Base-by-base conservation (phyloP, 2,329 filamentous ascomycete species). In the Aspergillus felis region DNA sequence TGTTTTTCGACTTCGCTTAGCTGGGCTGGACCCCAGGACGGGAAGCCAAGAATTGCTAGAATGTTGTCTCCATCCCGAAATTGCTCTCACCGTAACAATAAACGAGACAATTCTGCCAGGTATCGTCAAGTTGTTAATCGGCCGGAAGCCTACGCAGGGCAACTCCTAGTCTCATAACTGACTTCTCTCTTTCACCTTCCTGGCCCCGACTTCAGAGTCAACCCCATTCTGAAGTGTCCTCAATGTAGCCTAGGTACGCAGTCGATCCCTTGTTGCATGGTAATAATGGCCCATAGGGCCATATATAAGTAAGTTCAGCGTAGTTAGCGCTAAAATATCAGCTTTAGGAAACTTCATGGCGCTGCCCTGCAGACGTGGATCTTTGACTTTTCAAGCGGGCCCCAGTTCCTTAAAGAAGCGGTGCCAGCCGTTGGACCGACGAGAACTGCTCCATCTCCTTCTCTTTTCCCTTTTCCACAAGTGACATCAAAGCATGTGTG, bases 41-140 rank as follows among this genome's bases (percentile, higher is more conserved):
- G 51, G 35, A 46, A 28, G 38, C 51, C 51, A 53, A 53, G 51
- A 53, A 53, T 29, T 14, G 29, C 25, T 29, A 17, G 49, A n/a
- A 14, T 38, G 27, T 14, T 20, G 27, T 29, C 20, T 50, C 7
- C n/a, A 14, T 51, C 32, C 14, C 17, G 32, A 17, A 35, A 35
- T 6, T 51, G 12, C 4, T 51, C 32, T 20, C 24, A 24, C 17
- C n/a, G 12, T 28, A 14, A 10, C n/a, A 22, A 6, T 32, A 17
- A 38, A 51, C 12, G 14, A 14, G n/a, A 51, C 14, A 29, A 51
- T 24, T 22, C n/a, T 12, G 22, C 8, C 12, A 3, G 29, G 29
- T 35, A 35, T 14, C 29, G 4, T 14, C 12, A 35, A 17, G 32
- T 35, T 44, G 41, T 44, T n/a, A 20, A 44, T 10, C 41, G 20